A percentile compares a stretch with the other conserved stretches of the same genome.
These are phyloP conservation scores for Brasilioporus rufonigricans DNA, from an alignment of 768 basidiomycete species.

Conservation along the genomic window DNA sequence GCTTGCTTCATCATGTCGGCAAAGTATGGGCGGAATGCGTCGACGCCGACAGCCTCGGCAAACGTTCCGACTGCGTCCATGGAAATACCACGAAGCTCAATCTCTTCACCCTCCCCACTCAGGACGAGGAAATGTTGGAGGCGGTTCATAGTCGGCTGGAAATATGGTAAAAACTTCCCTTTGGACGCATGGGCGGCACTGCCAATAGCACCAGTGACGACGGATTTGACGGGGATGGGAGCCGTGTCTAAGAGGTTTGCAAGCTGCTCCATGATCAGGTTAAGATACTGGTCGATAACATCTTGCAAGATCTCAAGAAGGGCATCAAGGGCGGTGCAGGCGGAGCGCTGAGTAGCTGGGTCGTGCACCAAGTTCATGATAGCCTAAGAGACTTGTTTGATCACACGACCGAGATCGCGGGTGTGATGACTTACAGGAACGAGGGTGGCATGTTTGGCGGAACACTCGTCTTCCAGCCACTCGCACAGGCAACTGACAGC, in stretches of 20 bases:
- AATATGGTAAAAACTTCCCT: conserved; percentile 88
- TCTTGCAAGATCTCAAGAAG: conserved; percentile 93
- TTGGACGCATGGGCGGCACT: conserved; percentile 97
- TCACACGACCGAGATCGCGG: neutral
- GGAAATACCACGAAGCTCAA: conserved; percentile 92
- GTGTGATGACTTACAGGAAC: conserved; percentile 63
- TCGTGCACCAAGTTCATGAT: conserved; percentile 92
- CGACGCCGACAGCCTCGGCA: conserved; percentile 93
- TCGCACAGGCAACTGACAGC: conserved; percentile 96
- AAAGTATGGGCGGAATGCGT: conserved; percentile 94
- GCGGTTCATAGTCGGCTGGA: conserved; percentile 85
- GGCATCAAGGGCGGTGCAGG: conserved; percentile 96
- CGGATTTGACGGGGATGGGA: conserved; percentile 83
- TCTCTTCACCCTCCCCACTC: conserved; percentile 85
- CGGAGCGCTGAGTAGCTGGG: conserved; percentile 80
- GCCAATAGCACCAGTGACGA: conserved; percentile 96
- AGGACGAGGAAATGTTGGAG: conserved; percentile 88
- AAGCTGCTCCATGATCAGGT: conserved; percentile 92
- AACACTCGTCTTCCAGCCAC: conserved; percentile 94
- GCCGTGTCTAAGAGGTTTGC: conserved; percentile 83
- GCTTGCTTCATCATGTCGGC: conserved; percentile 95
- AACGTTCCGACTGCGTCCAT: conserved; percentile 99
- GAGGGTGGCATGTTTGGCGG: conserved; percentile 75
- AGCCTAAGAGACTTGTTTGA: conserved; percentile 44
- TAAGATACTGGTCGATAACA: conserved; percentile 87